These are phyloP conservation scores for Komagataella pastoris DNA, from an alignment of 805 yeast genomes.

Conservation along the genomic window DNA sequence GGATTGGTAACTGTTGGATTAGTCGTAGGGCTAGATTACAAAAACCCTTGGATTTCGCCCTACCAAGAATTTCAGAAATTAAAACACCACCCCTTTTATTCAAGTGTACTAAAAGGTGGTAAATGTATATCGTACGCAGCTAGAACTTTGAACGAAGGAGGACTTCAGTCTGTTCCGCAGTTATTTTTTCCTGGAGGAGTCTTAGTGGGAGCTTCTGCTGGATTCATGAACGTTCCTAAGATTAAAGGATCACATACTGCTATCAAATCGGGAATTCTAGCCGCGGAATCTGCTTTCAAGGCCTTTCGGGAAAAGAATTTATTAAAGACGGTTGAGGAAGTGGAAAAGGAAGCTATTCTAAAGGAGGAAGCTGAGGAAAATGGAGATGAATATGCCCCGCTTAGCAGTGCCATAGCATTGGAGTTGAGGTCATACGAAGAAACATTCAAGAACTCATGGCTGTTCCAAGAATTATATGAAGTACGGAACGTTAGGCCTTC, in stretches of 20 bases:
- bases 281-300: constrained; percentile 72
- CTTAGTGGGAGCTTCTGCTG: constrained; percentile 90
- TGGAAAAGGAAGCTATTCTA: constrained; percentile 18
- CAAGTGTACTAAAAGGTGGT: constrained; percentile 68
- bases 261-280: constrained; percentile 88
- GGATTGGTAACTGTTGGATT: constrained; percentile 83
- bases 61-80: constrained; percentile 90
- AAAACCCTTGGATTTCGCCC: constrained; percentile 91
- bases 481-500: constrained; percentile 92
- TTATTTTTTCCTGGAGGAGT: constrained; percentile 94
- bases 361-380: constrained; percentile 23
- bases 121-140: constrained; percentile 92
- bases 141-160: constrained; percentile 95
- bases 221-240: constrained; percentile 94
- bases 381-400: constrained; percentile 19
- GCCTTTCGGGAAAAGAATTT: constrained; percentile 24
- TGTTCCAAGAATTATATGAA: constrained; percentile 65
- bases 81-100: constrained; percentile 85
- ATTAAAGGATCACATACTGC: constrained; percentile 98
- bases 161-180: constrained; percentile 84
- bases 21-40: constrained; percentile 91
- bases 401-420: not conserved
- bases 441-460: constrained; percentile 70
- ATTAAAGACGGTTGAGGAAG: constrained; percentile 26
- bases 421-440: constrained; percentile 48